A percentile compares a stretch with the other conserved stretches of the same genome.
phyloP scores from a whole-genome alignment of 495 filamentous ascomycete species.

The Entonaema liquescens region DNA sequence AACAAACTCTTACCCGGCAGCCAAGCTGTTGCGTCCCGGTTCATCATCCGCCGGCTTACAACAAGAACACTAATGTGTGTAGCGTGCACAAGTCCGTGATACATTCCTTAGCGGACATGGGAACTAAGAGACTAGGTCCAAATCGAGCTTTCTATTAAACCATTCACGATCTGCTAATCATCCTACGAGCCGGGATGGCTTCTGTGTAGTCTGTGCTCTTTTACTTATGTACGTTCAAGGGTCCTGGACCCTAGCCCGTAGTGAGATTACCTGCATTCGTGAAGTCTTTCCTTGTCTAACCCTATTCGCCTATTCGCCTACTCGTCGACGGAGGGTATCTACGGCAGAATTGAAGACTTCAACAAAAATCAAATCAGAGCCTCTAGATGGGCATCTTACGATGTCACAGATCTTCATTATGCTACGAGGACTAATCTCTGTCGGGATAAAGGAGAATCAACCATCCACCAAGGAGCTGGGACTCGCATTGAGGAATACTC shows the following conservation, averaged over 20 bases:
- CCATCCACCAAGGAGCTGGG: constrained; percentile 34
- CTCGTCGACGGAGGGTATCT: constrained; percentile 19
- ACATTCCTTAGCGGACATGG: constrained; percentile 23
- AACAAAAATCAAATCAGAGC: constrained; percentile 33
- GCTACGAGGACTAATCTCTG: constrained; percentile 32
- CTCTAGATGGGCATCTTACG: constrained; percentile 24
- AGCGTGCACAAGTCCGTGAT: constrained; percentile 18
- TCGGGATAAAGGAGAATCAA: constrained; percentile 42
- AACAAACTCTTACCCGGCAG: constrained; percentile 37
- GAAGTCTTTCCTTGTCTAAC: constrained; percentile 33
- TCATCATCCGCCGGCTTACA: constrained; percentile 34
- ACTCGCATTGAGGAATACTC: constrained; percentile 43
- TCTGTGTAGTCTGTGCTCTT: constrained; percentile 20
- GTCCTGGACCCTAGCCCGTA: constrained; percentile 14
- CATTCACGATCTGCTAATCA: constrained; percentile 37
- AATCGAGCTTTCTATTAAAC: constrained; percentile 33
- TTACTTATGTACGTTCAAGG: constrained; percentile 23
- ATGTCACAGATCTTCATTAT: constrained; percentile 33
- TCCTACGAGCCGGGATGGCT: constrained; percentile 16
- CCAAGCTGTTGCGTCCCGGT: constrained; percentile 44
- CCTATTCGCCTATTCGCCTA: constrained; percentile 42
- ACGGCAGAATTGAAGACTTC: constrained; percentile 30
- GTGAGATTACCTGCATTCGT: constrained; percentile 42
- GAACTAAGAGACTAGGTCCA: constrained; percentile 3
- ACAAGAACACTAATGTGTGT: constrained; percentile 14